Percentiles rank a stretch among this genome's conserved stretches.
Conservation (phyloP, 1,139 yeast genomes). For the Pichia sp. region DNA sequence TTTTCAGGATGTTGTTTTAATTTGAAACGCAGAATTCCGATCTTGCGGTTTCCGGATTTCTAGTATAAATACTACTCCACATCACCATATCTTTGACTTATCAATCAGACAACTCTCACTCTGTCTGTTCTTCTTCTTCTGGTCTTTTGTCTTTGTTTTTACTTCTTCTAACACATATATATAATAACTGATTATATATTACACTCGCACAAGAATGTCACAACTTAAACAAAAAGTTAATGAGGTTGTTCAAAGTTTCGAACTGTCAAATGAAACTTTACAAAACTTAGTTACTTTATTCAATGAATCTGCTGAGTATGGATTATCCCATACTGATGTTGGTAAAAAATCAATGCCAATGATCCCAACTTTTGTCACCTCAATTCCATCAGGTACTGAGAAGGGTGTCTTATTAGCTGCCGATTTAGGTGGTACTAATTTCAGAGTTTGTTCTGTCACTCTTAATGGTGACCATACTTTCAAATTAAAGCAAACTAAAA, state of each 20-base stretch:
- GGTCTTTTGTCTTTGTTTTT: too few species aligned
- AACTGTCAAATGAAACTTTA: conserved; percentile 45
- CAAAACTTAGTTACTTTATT: conserved; percentile 58
- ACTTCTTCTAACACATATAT: too few species aligned
- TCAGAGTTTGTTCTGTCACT: conserved; percentile 79
- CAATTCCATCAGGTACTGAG: conserved; percentile 76
- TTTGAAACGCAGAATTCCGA: too few species aligned
- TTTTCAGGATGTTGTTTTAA: too few species aligned
- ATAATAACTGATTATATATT: too few species aligned
- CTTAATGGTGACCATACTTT: conserved; percentile 79
- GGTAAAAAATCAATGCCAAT: conserved; percentile 51
- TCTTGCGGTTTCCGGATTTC: too few species aligned
- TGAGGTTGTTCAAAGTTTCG: conserved; percentile 49
- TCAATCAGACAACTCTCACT: background rate
- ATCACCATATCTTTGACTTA: background rate
- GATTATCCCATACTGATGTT: conserved; percentile 42
- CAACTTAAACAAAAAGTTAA: conserved; percentile 32
- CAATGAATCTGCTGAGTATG: conserved; percentile 53
- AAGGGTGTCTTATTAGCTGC: conserved; percentile 73
- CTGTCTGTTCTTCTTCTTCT: background rate
- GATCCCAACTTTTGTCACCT: conserved; percentile 83
- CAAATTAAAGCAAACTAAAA: conserved; percentile 62
- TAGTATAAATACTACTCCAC: background rate
- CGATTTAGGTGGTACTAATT: conserved; percentile 84
- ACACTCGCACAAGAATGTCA: too few species aligned